Base-by-base conservation (phyloP, 345 rosid genomes). In the Isatis tinctoria region DNA sequence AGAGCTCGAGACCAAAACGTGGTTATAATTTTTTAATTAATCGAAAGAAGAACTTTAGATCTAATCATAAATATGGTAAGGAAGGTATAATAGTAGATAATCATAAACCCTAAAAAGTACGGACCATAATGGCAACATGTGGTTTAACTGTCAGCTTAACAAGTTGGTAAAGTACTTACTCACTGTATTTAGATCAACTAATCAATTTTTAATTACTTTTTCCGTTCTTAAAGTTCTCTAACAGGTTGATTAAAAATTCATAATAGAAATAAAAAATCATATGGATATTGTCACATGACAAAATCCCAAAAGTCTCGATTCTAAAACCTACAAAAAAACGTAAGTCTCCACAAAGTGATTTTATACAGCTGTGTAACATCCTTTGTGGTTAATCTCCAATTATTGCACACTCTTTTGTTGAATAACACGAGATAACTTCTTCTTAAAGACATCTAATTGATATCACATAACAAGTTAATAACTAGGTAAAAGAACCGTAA, bases 251-350 rank as follows among this genome's bases (percentile, higher is more conserved):
- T 13, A 32, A 40, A 43, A 27, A 6, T 14, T 22, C 47, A 22
- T 47, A 27, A 35, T 2, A 16, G 60, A 74, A 48, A 49, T 22
- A 13, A 43, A 67, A 60, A 33, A 5, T 62, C 66, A 17, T 45
- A 65, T 57, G 76, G 61, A 77, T 77, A 77, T 17, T 64, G 72
- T 70, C 76, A 70, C 80, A 76, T 76, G 80, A 76, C 71, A 70
- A 54, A 56, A 70, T 76, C 80, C 60, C 53, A 6, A 63, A 76
- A 63, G 79, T 36, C 52, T 33, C 60, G 6, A 76, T 62, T 76
- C 30, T 62, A 69, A 9, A 63, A 36, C 66, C 75, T 16, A 62
- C 65, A 76, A 58, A 74, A 48, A 74, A 28, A 58, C 24, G 48
- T 54, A 67, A 67, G 65, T 65, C 41, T 57, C 60, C 51, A 57